Evolutionary conservation across 768 basidiomycete species (phyloP).

Genomic region (Hysterangium stoloniferum): DNA sequence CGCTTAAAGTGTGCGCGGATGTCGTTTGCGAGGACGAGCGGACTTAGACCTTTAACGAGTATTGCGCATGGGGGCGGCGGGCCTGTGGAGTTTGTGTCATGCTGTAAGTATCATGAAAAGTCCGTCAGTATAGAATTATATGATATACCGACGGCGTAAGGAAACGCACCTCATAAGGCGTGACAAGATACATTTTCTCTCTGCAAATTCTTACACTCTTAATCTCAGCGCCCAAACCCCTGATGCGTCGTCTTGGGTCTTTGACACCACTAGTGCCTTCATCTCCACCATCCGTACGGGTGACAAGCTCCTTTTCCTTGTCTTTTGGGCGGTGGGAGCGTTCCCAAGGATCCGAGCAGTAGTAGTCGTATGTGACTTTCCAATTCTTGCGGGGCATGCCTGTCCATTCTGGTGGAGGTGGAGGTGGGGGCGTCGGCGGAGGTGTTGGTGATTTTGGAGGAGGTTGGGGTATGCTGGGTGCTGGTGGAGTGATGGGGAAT

Average conservation of each 20-base stretch:
- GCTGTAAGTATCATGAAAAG: constrained; percentile 33
- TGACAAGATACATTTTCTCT: constrained; percentile 6
- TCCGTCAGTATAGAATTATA: background rate
- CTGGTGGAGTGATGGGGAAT: constrained; percentile 12
- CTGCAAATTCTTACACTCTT: background rate
- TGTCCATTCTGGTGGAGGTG: constrained; percentile 21
- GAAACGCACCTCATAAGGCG: constrained; percentile 9
- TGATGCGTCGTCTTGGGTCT: constrained; percentile 1
- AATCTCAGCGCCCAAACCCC: background rate
- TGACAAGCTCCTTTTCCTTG: constrained; percentile 22
- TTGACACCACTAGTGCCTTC: background rate
- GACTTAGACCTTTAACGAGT: constrained; percentile 62
- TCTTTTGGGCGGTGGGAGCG: constrained; percentile 38
- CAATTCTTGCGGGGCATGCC: constrained; percentile 7
- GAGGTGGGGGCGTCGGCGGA: constrained; percentile 20
- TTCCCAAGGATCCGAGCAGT: constrained; percentile 45
- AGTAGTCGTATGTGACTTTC: constrained; percentile 30
- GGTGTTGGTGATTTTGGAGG: constrained; percentile 13
- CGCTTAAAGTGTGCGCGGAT: constrained; percentile 58
- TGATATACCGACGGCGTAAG: background rate
- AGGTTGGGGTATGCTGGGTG: background rate
- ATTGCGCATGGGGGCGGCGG: constrained; percentile 70
- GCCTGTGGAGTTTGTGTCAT: constrained; percentile 64
- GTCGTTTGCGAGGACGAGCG: constrained; percentile 56
- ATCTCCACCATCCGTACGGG: constrained; percentile 5